Evolutionary conservation across 2,329 filamentous ascomycete species (phyloP).

Genomic region (Clonostachys sp.): DNA sequence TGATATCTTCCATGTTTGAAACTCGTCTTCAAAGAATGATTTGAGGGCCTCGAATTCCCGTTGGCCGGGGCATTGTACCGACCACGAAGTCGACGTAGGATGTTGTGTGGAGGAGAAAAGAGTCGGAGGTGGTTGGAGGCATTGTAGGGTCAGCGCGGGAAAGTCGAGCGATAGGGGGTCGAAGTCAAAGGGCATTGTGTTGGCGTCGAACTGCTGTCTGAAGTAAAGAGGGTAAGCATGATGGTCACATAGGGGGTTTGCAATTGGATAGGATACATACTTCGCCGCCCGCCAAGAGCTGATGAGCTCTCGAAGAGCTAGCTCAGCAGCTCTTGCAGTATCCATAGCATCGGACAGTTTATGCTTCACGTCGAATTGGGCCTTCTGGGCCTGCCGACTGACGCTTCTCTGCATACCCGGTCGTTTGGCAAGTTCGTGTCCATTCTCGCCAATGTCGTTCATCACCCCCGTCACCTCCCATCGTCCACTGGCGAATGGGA

Average conservation of each 20-base stretch:
- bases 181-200: slow-evolving; percentile 66
- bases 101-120: slow-evolving; percentile 79
- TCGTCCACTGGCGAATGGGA: slow-evolving; percentile 43
- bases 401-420: slow-evolving; percentile 32
- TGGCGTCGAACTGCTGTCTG: slow-evolving; percentile 51
- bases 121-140: slow-evolving; percentile 75
- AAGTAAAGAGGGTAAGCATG: not conserved
- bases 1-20: slow-evolving; percentile 58
- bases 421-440: slow-evolving; percentile 14
- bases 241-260: not conserved
- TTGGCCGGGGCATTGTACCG: slow-evolving; percentile 68
- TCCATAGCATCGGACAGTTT: slow-evolving; percentile 68
- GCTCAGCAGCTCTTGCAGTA: slow-evolving; percentile 75
- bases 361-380: slow-evolving; percentile 59
- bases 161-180: slow-evolving; percentile 84
- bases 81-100: slow-evolving; percentile 75
- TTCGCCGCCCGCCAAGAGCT: slow-evolving; percentile 79
- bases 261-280: slow-evolving; percentile 45
- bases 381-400: slow-evolving; percentile 52
- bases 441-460: slow-evolving; percentile 58
- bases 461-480: slow-evolving; percentile 80
- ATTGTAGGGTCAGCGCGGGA: slow-evolving; percentile 75
- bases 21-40: slow-evolving; percentile 61
- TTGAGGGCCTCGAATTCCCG: slow-evolving; percentile 71
- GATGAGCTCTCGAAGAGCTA: slow-evolving; percentile 79